Conservation (phyloP, 1,284 basidiomycete genomes). For the Naganishia liquefaciens region DNA sequence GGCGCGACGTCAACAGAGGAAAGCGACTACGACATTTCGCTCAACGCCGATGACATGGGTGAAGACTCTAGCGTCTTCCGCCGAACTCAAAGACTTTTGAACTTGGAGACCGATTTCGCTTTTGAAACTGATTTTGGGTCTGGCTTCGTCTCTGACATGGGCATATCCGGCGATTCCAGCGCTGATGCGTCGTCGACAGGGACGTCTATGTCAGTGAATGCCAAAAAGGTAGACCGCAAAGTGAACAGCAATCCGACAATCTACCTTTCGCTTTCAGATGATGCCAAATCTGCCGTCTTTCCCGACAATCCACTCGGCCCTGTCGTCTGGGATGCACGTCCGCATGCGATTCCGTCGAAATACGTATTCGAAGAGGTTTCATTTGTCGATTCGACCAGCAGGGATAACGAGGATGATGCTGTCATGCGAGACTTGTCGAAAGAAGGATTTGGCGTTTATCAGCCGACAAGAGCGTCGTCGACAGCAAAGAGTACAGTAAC, state of each 20-base stretch:
- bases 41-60: too few species aligned
- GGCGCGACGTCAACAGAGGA: too few species aligned
- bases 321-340: slow-evolving; percentile 8
- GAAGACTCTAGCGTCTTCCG: too few species aligned
- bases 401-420: background rate
- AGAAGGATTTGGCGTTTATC: background rate
- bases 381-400: background rate
- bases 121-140: background rate
- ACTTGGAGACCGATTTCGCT: background rate
- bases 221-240: background rate
- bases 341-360: background rate
- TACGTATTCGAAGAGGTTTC: slow-evolving; percentile 1
- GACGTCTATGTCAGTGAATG: too few species aligned
- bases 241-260: background rate
- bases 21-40: too few species aligned
- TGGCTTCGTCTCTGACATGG: background rate
- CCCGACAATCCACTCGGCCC: slow-evolving; percentile 22
- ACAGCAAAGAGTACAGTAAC: background rate
- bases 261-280: background rate
- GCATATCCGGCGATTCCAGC: too few species aligned
- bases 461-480: background rate
- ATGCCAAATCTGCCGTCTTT: background rate
- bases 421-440: background rate
- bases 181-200: too few species aligned
- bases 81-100: too few species aligned